Percentiles rank a stretch among this genome's conserved stretches.
These are phyloP conservation scores for Pseudocercospora cruenta DNA, from an alignment of 2,329 filamentous ascomycete species.

Conservation along the genomic window DNA sequence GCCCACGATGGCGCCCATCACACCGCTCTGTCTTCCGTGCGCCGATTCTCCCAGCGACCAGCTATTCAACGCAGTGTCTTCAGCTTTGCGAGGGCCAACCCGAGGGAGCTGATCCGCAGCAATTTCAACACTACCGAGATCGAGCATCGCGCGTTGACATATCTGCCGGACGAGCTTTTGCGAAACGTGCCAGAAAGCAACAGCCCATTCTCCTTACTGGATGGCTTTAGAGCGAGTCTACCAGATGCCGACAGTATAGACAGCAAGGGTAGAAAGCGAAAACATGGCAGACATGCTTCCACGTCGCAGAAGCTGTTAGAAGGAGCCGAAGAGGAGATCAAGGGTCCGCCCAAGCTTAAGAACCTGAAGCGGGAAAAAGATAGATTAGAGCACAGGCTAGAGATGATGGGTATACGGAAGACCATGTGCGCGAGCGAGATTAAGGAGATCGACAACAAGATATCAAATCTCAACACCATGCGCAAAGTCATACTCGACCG, in stretches of 20 bases:
- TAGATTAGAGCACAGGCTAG: slow-evolving; percentile 78
- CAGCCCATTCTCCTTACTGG: slow-evolving; percentile 89
- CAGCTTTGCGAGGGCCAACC: slow-evolving; percentile 84
- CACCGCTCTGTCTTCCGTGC: slow-evolving; percentile 83
- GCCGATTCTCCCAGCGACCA: slow-evolving; percentile 84
- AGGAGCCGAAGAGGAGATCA: slow-evolving; percentile 59
- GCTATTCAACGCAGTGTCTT: slow-evolving; percentile 87
- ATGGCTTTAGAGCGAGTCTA: slow-evolving; percentile 90
- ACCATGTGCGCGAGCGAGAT: slow-evolving; percentile 98
- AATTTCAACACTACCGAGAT: slow-evolving; percentile 90
- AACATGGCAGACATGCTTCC: slow-evolving; percentile 69
- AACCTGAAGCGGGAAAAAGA: slow-evolving; percentile 81
- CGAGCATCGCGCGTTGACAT: slow-evolving; percentile 86
- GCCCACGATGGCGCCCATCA: slow-evolving; percentile 71
- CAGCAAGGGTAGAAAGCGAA: slow-evolving; percentile 59
- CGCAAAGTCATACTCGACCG: slow-evolving; percentile 87
- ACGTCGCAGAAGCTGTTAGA: slow-evolving; percentile 75
- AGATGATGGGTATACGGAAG: slow-evolving; percentile 90
- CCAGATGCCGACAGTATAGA: slow-evolving; percentile 64
- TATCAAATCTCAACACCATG: slow-evolving; percentile 90
- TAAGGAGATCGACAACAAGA: slow-evolving; percentile 93
- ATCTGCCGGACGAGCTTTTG: slow-evolving; percentile 87
- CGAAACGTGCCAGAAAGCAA: slow-evolving; percentile 84
- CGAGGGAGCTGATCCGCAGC: slow-evolving; percentile 90
- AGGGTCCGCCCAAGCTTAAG: slow-evolving; percentile 68